Base-by-base conservation (phyloP, 2,329 filamentous ascomycete species). In the Ceratocystis papillata region DNA sequence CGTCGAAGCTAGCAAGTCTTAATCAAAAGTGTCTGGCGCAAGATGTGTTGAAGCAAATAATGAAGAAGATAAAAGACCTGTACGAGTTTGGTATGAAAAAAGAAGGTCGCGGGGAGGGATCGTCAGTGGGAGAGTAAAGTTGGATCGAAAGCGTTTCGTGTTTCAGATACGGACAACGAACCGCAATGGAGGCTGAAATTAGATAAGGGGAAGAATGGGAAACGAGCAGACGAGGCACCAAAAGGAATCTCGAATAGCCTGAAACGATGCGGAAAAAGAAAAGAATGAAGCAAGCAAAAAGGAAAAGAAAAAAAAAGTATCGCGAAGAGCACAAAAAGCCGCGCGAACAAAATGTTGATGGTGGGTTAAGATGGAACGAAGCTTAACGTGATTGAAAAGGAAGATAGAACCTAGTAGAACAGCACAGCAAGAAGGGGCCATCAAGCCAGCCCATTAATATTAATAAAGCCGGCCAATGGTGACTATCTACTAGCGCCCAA, bases 171-270 rank as follows among this genome's bases (percentile, higher is more conserved):
- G 55, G 25, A 59, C 25, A 59, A 53, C 48, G 48, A 25, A 5
- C 20, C 48, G 48, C 48, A 53, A 53, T 28, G 48, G 28, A 59
- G 55, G 28, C 55, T 59, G 25, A 59, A 59, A 59, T 59, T 59
- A 59, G 55, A 59, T 59, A 59, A 59, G 55, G 55, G n/a, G 60
- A 62, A 62, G 22, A 62, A 48, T 46, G 37, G 45, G 37, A 62
- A 45, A 44, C 60, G 45, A 22, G n/a, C 60, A 62, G 30, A 55
- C 46, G 22, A 59, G n/a, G 55, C 55, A 10, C 28, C 17, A 59
- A 37, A 57, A 59, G 8, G 55, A 59, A 20, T 7, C 55, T 10
- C 55, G 28, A 30, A 37, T 33, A 33, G 33, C 7, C 12, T 20
- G 25, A 50, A 25, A 50, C n/a, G 7, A n/a, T 41, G 37, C 1